Evolutionary conservation across 345 rosid species (phyloP).

Genomic region (Pelargonium nanum): DNA sequence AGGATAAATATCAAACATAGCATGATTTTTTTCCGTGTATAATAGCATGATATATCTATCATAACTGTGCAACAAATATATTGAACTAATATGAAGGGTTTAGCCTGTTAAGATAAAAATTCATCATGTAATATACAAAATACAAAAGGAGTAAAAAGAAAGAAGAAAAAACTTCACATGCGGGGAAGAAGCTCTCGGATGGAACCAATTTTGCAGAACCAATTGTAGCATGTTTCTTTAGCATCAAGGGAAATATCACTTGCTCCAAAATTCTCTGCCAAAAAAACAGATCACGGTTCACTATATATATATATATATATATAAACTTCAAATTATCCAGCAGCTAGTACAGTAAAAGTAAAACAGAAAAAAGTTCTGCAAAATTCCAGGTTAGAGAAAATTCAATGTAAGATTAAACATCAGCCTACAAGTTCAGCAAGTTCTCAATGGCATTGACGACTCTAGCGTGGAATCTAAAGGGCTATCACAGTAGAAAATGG

Average conservation of each 20-base stretch:
- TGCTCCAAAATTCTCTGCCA: constrained; percentile 33
- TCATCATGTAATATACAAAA: background rate
- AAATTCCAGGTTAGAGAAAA: no score
- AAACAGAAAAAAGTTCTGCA: no score
- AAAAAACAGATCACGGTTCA: no score
- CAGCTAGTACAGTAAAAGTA: no score
- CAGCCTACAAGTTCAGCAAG: no score
- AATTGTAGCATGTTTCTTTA: constrained; percentile 85
- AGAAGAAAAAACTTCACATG: constrained; percentile 41
- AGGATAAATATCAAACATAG: background rate
- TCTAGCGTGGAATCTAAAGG: no score
- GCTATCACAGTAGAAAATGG: background rate
- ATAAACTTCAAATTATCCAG: no score
- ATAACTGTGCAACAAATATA: background rate
- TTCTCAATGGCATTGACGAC: no score
- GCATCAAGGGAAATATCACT: constrained; percentile 57
- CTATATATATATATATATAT: no score
- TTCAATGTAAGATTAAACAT: no score
- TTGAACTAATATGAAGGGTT: background rate
- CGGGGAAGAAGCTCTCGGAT: constrained; percentile 85
- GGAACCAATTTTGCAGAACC: constrained; percentile 84
- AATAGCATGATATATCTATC: no score
- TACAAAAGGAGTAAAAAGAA: constrained; percentile 5
- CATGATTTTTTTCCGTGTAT: background rate
- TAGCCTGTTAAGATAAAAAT: background rate